Percentiles rank a stretch among this genome's conserved stretches.
These are phyloP conservation scores for Colletotrichum sp. DNA, from an alignment of 2,329 filamentous ascomycete species.

Conservation along the genomic window DNA sequence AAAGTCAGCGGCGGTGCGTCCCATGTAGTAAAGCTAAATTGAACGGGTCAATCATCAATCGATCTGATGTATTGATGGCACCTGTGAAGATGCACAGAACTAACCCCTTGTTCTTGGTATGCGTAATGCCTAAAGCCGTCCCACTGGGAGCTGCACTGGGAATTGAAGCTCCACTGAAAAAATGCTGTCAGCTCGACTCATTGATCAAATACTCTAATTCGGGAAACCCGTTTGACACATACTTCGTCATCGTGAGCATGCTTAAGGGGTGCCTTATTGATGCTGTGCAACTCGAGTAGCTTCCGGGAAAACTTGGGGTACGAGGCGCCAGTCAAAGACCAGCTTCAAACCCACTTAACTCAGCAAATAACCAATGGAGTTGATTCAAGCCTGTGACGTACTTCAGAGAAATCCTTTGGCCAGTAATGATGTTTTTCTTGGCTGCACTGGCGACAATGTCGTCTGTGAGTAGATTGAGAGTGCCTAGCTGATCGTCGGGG, in stretches of 20 bases:
- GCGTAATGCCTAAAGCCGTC: conserved; percentile 28
- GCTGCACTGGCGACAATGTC: neutral
- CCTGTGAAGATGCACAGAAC: neutral
- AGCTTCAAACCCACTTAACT: neutral
- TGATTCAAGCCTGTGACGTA: neutral
- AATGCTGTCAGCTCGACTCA: neutral
- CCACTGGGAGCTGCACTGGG: conserved; percentile 28
- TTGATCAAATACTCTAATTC: neutral
- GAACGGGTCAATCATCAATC: neutral
- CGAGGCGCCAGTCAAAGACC: conserved; percentile 24
- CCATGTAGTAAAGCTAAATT: conserved; percentile 27
- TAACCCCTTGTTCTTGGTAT: conserved; percentile 24
- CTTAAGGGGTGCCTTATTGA: conserved; percentile 28
- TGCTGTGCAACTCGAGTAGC: conserved; percentile 10
- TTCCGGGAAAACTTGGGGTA: conserved; percentile 26
- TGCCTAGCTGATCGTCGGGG: conserved; percentile 53
- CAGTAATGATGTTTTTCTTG: conserved; percentile 1
- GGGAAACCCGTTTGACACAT: neutral
- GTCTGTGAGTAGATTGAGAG: conserved; percentile 56
- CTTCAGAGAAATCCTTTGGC: conserved; percentile 19
- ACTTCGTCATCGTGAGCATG: conserved; percentile 30
- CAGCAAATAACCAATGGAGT: neutral
- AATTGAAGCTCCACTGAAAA: conserved; percentile 28
- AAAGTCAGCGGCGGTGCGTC: conserved; percentile 25
- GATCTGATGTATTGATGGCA: neutral